These are phyloP conservation scores for Kwoniella sp. DNA, from an alignment of 768 basidiomycete species.

Conservation along the genomic window DNA sequence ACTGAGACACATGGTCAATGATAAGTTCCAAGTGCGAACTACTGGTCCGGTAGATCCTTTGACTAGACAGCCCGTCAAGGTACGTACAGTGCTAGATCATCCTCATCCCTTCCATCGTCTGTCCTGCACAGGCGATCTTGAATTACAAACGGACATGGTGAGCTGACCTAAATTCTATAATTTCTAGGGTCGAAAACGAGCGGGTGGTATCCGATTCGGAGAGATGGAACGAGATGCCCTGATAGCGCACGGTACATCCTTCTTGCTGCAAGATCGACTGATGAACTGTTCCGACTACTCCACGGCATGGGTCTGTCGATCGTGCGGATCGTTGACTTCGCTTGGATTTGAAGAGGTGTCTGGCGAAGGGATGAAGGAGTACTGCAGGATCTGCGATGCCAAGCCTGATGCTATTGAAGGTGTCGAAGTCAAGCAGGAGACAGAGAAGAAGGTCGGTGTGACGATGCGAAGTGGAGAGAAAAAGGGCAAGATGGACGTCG, in stretches of 20 bases:
- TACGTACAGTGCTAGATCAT: conserved; percentile 55
- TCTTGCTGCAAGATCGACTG: conserved; percentile 94
- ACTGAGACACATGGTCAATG: conserved; percentile 97
- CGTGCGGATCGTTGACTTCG: conserved; percentile 92
- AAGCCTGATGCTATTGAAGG: conserved; percentile 45
- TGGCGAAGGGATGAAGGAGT: conserved; percentile 66
- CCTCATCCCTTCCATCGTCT: neutral
- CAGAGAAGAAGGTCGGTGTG: conserved; percentile 59
- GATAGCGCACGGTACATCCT: conserved; percentile 97
- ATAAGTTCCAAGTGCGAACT: conserved; percentile 99
- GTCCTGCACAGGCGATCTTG: neutral
- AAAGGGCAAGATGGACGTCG: conserved; percentile 73
- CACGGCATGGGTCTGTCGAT: conserved; percentile 97
- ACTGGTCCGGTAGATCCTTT: conserved; percentile 95
- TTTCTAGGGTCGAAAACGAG: conserved; percentile 97
- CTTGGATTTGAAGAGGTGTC: conserved; percentile 90
- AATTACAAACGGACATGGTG: neutral
- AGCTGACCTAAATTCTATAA: conserved; percentile 6
- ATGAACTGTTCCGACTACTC: conserved; percentile 99
- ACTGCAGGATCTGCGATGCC: conserved; percentile 85
- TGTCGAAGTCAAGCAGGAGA: conserved; percentile 65
- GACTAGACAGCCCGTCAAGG: conserved; percentile 96
- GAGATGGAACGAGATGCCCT: conserved; percentile 99
- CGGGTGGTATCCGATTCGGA: conserved; percentile 97
- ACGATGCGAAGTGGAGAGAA: conserved; percentile 46